Evolutionary conservation across 139 green algal genomes (phyloP).

Genomic region (Volvox africanus): DNA sequence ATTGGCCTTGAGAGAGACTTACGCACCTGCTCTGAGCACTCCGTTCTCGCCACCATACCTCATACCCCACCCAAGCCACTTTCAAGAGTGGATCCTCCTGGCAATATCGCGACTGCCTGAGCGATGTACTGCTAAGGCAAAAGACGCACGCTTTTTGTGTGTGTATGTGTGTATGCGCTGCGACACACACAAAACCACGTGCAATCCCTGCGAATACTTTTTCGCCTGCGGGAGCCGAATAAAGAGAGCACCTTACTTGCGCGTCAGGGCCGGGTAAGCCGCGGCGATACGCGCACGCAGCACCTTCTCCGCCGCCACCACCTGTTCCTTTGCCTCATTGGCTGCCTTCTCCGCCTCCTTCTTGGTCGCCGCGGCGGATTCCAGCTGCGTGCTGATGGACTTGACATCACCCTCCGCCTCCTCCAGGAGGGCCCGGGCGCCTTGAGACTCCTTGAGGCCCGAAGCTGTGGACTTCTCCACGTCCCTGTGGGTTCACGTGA

Average conservation of each 20-base stretch:
- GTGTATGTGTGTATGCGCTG: too few relatives aligned
- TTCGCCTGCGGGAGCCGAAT: too few relatives aligned
- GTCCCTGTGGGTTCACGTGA: not conserved
- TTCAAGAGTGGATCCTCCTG: too few relatives aligned
- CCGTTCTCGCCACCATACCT: too few relatives aligned
- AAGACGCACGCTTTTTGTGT: too few relatives aligned
- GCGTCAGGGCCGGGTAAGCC: not conserved
- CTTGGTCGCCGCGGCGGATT: not conserved
- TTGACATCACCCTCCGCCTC: constrained; percentile 30
- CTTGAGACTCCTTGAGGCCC: constrained; percentile 10
- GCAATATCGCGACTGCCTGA: too few relatives aligned
- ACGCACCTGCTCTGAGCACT: too few relatives aligned
- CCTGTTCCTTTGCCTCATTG: constrained; percentile 8
- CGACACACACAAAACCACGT: too few relatives aligned
- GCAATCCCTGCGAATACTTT: too few relatives aligned
- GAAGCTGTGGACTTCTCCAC: constrained; percentile 17
- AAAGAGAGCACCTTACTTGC: constrained; percentile 9
- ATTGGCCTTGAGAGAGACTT: too few relatives aligned
- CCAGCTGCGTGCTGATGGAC: constrained; percentile 10
- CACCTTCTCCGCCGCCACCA: constrained; percentile 45
- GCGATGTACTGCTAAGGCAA: too few relatives aligned
- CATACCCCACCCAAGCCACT: too few relatives aligned
- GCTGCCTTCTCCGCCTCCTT: constrained; percentile 27
- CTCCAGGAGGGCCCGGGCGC: not conserved
- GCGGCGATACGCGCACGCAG: not conserved